Conservation (phyloP, 2,329 filamentous ascomycete genomes). For the Hypoxylon sp. region DNA sequence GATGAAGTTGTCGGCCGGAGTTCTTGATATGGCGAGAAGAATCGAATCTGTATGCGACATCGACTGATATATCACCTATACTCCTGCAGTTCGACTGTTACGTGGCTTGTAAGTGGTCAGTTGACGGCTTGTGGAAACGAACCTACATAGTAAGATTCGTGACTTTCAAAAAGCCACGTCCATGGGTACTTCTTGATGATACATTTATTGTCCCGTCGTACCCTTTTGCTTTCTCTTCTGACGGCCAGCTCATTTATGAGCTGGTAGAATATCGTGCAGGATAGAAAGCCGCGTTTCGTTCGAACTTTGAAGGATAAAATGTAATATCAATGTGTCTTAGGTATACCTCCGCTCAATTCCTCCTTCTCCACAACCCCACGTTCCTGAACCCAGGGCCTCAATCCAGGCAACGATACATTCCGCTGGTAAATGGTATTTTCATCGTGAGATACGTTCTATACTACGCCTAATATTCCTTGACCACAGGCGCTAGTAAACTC, state of each 20-base stretch:
- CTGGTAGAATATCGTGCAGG: background rate
- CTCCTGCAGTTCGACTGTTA: constrained; percentile 1
- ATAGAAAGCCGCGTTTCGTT: background rate
- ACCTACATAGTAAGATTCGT: constrained; percentile 6
- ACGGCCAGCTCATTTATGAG: background rate
- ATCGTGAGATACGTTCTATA: background rate
- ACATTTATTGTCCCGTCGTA: background rate
- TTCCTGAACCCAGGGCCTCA: constrained; percentile 5
- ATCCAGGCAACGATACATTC: background rate
- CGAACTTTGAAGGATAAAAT: background rate
- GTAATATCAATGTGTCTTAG: background rate
- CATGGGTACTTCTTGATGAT: background rate
- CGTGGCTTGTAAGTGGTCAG: background rate
- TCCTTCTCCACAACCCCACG: constrained; percentile 22
- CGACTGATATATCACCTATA: constrained; percentile 11
- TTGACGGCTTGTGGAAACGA: constrained; percentile 1
- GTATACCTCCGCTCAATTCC: constrained; percentile 9
- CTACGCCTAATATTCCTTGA: background rate
- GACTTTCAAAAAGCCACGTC: constrained; percentile 3
- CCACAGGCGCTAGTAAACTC: too few species aligned
- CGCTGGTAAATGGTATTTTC: background rate
- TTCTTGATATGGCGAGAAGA: constrained; percentile 7
- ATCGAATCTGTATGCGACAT: constrained; percentile 12
- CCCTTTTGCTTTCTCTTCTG: background rate
- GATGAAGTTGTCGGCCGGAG: constrained; percentile 1